Percentiles rank a stretch among this genome's conserved stretches.
Evolutionary conservation across 352 stramenopile species (phyloP).

Genomic region (Globisporangium cystogenes): DNA sequence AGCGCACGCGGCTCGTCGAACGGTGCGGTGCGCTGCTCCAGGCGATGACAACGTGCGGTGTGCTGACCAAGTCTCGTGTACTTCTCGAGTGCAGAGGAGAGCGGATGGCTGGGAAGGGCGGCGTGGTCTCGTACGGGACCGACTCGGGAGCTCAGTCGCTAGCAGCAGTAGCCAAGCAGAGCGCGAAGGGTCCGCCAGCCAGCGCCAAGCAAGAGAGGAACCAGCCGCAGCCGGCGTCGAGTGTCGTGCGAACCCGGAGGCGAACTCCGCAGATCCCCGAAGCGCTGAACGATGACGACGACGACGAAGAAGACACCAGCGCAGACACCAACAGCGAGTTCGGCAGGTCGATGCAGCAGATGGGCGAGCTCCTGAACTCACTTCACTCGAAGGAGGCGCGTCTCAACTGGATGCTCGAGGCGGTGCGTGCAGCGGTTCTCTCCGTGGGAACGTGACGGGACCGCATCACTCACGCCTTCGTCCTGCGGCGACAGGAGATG

Average conservation of each 20-base stretch:
- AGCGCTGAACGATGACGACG: not conserved
- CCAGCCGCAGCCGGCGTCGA: not conserved
- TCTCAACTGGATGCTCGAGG: constrained; percentile 71
- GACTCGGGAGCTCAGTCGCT: not conserved
- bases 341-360: constrained; percentile 19
- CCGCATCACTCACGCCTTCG: not conserved
- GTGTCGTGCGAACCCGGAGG: not conserved
- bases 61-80: not conserved
- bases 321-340: constrained; percentile 5
- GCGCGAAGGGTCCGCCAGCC: not conserved
- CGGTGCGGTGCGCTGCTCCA: constrained; percentile 15
- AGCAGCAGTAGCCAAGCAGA: constrained; percentile 1
- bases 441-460: no score
- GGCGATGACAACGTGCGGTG: no score
- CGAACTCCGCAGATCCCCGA: not conserved
- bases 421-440: constrained; percentile 19
- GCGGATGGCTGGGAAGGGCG: constrained; percentile 10
- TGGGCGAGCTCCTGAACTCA: constrained; percentile 34
- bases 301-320: no score
- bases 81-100: constrained; percentile 12
- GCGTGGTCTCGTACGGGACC: constrained; percentile 2
- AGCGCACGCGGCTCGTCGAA: constrained; percentile 36
- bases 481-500: constrained; percentile 34
- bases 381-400: constrained; percentile 55
- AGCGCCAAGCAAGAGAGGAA: not conserved